phyloP scores from a whole-genome alignment of 2,329 filamentous ascomycete genomes.

The Paracoccidioides brasiliensis region DNA sequence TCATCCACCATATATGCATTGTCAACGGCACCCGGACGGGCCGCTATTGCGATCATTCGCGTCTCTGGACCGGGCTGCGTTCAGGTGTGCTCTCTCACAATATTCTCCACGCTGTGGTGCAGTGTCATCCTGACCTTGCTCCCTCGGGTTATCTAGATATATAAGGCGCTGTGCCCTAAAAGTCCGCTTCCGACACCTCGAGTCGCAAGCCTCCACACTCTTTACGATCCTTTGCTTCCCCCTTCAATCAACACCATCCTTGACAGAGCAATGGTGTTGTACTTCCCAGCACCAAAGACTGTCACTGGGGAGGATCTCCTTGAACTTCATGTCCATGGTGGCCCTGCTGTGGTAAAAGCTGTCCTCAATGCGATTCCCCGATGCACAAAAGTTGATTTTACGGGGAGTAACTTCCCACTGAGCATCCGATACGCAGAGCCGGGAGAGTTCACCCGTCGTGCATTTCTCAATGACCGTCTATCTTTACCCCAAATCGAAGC shows the following conservation, averaged over 20 bases:
- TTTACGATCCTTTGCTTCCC: slow-evolving; percentile 46
- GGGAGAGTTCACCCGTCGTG: slow-evolving; percentile 86
- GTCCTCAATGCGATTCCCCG: slow-evolving; percentile 63
- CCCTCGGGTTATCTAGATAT: slow-evolving; percentile 41
- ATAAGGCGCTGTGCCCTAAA: slow-evolving; percentile 47
- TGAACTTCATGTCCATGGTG: slow-evolving; percentile 90
- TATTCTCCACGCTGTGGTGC: background rate
- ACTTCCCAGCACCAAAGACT: slow-evolving; percentile 67
- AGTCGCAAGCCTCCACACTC: slow-evolving; percentile 57
- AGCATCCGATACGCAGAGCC: slow-evolving; percentile 77
- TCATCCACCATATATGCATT: slow-evolving; percentile 72
- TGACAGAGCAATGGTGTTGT: slow-evolving; percentile 69
- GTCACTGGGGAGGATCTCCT: slow-evolving; percentile 88
- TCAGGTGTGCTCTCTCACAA: slow-evolving; percentile 36
- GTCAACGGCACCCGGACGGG: slow-evolving; percentile 71
- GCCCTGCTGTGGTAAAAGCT: slow-evolving; percentile 74
- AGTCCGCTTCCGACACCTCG: slow-evolving; percentile 44
- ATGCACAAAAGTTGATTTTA: slow-evolving; percentile 13
- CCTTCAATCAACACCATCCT: slow-evolving; percentile 37
- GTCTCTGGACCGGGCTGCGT: slow-evolving; percentile 68
- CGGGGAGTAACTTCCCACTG: background rate
- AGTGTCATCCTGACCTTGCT: background rate
- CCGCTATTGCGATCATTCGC: slow-evolving; percentile 81
- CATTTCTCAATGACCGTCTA: slow-evolving; percentile 75
- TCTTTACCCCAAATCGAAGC: slow-evolving; percentile 72